A percentile compares a stretch with the other conserved stretches of the same genome.
Conservation (phyloP, 805 yeast species). For the Wickerhamiella spandovensis region DNA sequence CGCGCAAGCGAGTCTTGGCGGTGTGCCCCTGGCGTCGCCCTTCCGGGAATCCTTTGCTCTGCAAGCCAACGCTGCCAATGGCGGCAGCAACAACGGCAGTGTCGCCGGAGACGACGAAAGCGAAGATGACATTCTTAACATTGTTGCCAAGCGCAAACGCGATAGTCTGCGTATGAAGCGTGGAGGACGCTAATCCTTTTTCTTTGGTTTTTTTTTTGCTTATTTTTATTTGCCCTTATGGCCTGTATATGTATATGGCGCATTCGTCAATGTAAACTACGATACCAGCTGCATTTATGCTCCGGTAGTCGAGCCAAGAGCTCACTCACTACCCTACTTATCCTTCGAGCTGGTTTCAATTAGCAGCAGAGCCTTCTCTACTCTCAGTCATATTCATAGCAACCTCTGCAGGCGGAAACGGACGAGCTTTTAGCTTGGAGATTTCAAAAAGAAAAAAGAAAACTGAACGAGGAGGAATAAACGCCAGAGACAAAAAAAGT, state of each 20-base stretch:
- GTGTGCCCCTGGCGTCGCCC: slow-evolving; percentile 20
- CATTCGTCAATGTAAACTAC: not conserved
- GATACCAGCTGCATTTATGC: not conserved
- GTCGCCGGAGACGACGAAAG: slow-evolving; percentile 7
- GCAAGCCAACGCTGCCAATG: slow-evolving; percentile 6
- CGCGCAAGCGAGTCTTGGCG: slow-evolving; percentile 5
- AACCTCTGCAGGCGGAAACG: too few species aligned
- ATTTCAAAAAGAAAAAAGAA: too few species aligned
- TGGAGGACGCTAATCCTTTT: slow-evolving; percentile 15
- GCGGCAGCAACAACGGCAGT: too few species aligned
- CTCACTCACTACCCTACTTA: too few species aligned
- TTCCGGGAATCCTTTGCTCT: slow-evolving; percentile 16
- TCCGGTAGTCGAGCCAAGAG: too few species aligned
- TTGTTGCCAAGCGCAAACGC: slow-evolving; percentile 39
- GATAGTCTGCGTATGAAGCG: slow-evolving; percentile 40
- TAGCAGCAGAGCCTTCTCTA: too few species aligned
- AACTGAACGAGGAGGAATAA: not conserved
- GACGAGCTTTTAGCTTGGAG: too few species aligned
- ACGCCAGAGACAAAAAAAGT: slow-evolving; percentile 13
- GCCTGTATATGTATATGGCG: not conserved
- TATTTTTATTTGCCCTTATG: not conserved
- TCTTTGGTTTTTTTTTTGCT: not conserved
- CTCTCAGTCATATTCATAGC: too few species aligned
- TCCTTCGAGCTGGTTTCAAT: too few species aligned
- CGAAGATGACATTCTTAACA: slow-evolving; percentile 24